Base-by-base conservation (phyloP, 2,329 filamentous ascomycete genomes). In the Leptographium wingfieldii region DNA sequence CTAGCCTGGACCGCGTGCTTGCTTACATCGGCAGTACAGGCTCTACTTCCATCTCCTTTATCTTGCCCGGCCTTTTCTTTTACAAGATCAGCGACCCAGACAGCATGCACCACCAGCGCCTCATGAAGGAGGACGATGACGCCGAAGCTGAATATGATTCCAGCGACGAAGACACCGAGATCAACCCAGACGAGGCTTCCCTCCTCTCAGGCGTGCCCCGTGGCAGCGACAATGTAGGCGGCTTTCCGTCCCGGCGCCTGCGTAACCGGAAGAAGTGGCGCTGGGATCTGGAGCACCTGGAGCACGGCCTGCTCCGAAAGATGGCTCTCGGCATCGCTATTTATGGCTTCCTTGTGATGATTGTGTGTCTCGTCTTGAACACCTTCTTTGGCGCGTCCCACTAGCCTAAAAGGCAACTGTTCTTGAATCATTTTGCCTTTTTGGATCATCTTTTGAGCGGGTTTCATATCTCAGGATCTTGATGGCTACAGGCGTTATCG, bases 21-120 rank as follows among this genome's bases (percentile, higher is more conserved):
- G 92, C 94, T 0, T 99, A 96, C 66, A 94, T 99, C 12, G 94
- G 94, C 46, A 91, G 87, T 67, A 99, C 94, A 0, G 94, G 94
- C 58, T 92, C 87, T 57, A 99, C 94, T 0, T 90, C 90, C 63
- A 99, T 99, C 67, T 95, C 90, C 63, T 99, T 99, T 71, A 97
- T 99, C 65, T 80, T 99, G 0, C 94, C 94, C 0, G 94, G 94
- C 0, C 74, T 99, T 4, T 99, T 99, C 72, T 99, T 97, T 73
- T 99, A 97, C 76, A 97, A 97, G 73, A 97, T 99, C 62, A 95
- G 90, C 14, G 85, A 90, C 29, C 94, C 94, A 0, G 87, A 96
- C 59, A 92, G 89, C 53, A 81, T 86, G 33, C 84, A 92, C 63
- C 91, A 96, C 67, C 92, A 96, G 70, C 83, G 87, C 16, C 77